Evolutionary conservation across 306 rosid genomes (phyloP), one percentile per base, ranked within the genome.

Genomic region (Rubus parviflorus): DNA sequence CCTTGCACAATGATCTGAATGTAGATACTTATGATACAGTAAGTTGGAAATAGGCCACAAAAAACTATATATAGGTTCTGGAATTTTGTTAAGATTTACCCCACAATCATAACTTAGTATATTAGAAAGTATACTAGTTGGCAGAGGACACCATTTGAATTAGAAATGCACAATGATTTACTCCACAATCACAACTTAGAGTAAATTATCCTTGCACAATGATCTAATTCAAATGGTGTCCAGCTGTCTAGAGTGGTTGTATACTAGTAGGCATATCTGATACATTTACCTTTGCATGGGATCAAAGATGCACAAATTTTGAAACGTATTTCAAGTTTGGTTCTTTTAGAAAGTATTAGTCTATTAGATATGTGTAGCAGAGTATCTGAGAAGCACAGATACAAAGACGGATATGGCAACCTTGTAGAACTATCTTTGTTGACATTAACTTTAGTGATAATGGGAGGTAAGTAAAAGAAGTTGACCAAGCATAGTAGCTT

Each of bases 401-500:
- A 13, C 41, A 57, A 30, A 30, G 19, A 30, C 4, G 0, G 9
- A 63, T 63, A 37, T 37, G 46, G 68, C 68, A 6, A 12, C 40
- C 40, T 11, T 60, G 68, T 8, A 14, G 45, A 62, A 62, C 66
- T 7, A 35, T 30, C 20, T 35, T 15, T 15, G 43, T 35, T 62
- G 45, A 37, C 45, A 30, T 17, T 2, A 62, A 35, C n/a, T 35
- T 30, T 37, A 62, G 41, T 19, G 22, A 76, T 38, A 58, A n/a
- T 22, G 11, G 35, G 41, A 23, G 73, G 35, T 17, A 43, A 41
- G 14, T 51, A n/a, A 46, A 57, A 60, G 49, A 51, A 76, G 23
- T 43, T 40, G 58, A 65, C 74, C 17, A 42, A 67, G 19, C 42
- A 68, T 23, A 69, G 41, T 53, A 82, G 72, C 85, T 74, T 60